A percentile compares a stretch with the other conserved stretches of the same genome.
These are phyloP conservation scores for Russula brevipes DNA, from an alignment of 768 basidiomycete genomes.

Conservation along the genomic window DNA sequence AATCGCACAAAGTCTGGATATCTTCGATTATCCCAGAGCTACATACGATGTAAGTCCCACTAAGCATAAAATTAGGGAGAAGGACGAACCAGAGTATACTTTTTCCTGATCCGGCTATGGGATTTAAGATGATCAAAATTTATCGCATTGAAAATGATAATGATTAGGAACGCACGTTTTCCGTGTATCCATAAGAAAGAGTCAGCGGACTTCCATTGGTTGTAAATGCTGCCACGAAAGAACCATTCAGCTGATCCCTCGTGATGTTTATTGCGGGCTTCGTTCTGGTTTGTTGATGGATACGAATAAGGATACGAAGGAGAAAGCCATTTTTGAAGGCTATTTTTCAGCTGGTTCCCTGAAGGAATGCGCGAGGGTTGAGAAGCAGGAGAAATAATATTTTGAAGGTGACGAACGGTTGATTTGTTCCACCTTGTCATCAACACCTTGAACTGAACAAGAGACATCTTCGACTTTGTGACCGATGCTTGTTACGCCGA, in stretches of 20 bases:
- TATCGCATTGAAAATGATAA: no score
- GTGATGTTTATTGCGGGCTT: not conserved
- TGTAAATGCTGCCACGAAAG: not conserved
- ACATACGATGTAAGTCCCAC: no score
- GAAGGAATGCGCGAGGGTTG: not conserved
- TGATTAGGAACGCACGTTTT: not conserved
- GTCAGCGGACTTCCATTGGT: not conserved
- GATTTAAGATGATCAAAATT: no score
- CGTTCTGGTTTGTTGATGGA: not conserved
- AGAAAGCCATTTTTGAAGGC: not conserved
- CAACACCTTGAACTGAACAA: no score
- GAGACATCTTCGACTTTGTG: no score
- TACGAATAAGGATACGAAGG: not conserved
- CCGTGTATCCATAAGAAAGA: not conserved
- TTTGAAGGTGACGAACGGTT: not conserved
- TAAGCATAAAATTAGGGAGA: no score
- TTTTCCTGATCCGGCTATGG: no score
- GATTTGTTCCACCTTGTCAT: not conserved
- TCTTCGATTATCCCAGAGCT: no score
- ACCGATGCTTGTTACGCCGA: no score
- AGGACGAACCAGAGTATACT: no score
- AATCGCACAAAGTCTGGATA: no score
- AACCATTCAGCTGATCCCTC: not conserved
- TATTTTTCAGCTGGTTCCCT: not conserved
- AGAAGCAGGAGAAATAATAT: not conserved